These are phyloP conservation scores for Lactifluus volemus DNA, from an alignment of 768 basidiomycete species.

Conservation along the genomic window DNA sequence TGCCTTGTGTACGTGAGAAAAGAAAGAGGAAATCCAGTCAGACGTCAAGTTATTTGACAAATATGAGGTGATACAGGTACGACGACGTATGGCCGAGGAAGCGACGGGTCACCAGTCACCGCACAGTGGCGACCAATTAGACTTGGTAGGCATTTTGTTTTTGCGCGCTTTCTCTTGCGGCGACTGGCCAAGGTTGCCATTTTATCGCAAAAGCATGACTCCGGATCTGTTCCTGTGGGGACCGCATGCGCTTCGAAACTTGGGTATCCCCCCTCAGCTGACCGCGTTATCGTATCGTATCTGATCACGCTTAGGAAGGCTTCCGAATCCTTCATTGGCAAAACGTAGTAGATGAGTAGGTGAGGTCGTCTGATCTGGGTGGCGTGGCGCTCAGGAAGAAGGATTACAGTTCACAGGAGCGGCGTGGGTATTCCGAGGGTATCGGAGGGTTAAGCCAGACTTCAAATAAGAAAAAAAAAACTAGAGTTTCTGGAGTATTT, in stretches of 20 bases:
- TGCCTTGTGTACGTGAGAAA: background rate
- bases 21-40: background rate
- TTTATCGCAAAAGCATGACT: background rate
- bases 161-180: background rate
- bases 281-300: background rate
- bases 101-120: background rate
- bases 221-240: background rate
- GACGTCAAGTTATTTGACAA: background rate
- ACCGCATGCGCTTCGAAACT: background rate
- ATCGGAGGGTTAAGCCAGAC: constrained; percentile 5
- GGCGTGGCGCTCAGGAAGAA: background rate
- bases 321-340: background rate
- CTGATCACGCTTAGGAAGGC: background rate
- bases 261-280: background rate
- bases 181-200: background rate
- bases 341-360: background rate
- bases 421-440: background rate
- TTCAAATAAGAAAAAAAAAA: background rate
- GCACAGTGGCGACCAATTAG: background rate
- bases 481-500: background rate
- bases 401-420: background rate
- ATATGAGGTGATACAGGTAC: background rate
- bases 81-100: background rate
- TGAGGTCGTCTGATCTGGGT: background rate
- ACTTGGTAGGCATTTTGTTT: background rate